These are phyloP conservation scores for Candida golubevii DNA, from an alignment of 805 yeast genomes.

Conservation along the genomic window DNA sequence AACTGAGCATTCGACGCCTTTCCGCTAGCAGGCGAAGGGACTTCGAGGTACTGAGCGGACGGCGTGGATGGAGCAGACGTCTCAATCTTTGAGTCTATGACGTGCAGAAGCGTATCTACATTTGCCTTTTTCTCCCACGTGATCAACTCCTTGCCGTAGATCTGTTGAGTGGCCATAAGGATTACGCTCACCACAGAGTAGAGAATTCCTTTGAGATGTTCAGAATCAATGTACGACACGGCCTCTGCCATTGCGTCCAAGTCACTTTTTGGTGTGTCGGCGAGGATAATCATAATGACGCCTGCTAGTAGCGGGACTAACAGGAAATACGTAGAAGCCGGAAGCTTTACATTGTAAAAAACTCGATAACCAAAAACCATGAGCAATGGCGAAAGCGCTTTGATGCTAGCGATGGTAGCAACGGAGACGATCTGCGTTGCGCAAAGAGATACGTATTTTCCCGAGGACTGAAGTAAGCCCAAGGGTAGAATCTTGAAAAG, in stretches of 20 bases:
- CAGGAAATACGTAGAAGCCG: slow-evolving; percentile 48
- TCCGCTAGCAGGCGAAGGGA: neutral
- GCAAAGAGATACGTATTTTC: slow-evolving; percentile 56
- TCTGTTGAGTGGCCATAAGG: slow-evolving; percentile 80
- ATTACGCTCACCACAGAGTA: slow-evolving; percentile 66
- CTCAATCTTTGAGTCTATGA: slow-evolving; percentile 14
- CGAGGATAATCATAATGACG: slow-evolving; percentile 45
- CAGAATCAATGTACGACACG: neutral
- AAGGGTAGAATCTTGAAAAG: slow-evolving; percentile 53
- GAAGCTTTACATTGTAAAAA: slow-evolving; percentile 47
- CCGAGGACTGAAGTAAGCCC: slow-evolving; percentile 62
- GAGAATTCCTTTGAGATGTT: slow-evolving; percentile 55
- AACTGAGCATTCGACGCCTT: slow-evolving; percentile 2
- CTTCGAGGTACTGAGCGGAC: neutral
- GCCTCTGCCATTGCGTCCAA: neutral
- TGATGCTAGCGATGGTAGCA: slow-evolving; percentile 67
- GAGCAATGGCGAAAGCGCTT: slow-evolving; percentile 61
- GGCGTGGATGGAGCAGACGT: neutral
- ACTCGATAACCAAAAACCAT: slow-evolving; percentile 54
- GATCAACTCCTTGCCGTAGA: slow-evolving; percentile 78
- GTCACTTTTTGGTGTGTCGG: slow-evolving; percentile 19
- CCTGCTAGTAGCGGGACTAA: slow-evolving; percentile 50
- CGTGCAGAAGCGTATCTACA: slow-evolving; percentile 25
- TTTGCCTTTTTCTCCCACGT: slow-evolving; percentile 42
- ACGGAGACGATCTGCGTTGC: slow-evolving; percentile 65